A percentile compares a stretch with the other conserved stretches of the same genome.
These are phyloP conservation scores for Scheffersomyces stipitis DNA, from an alignment of 805 yeast species.

Conservation along the genomic window DNA sequence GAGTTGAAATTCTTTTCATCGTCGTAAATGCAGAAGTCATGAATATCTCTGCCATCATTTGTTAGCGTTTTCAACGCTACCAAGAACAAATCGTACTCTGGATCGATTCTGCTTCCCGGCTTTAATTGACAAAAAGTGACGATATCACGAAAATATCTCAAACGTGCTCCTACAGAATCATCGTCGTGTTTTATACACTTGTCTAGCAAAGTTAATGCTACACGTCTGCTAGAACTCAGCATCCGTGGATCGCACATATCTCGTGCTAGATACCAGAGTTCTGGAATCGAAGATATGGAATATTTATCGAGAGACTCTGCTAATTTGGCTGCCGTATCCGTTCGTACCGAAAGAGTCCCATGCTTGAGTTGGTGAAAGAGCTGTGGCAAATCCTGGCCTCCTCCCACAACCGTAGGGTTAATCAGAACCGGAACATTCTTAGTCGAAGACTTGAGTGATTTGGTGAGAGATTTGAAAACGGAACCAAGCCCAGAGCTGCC, in stretches of 20 bases:
- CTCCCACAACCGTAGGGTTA: slow-evolving; percentile 46
- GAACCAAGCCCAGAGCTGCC: slow-evolving; percentile 37
- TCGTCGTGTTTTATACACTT: slow-evolving; percentile 59
- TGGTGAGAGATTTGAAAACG: slow-evolving; percentile 40
- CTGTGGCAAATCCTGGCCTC: slow-evolving; percentile 40
- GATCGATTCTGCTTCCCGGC: slow-evolving; percentile 33
- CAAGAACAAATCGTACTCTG: slow-evolving; percentile 53
- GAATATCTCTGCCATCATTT: slow-evolving; percentile 51
- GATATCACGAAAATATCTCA: slow-evolving; percentile 63
- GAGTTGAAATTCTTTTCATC: slow-evolving; percentile 22
- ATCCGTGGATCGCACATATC: slow-evolving; percentile 48
- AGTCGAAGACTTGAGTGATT: slow-evolving; percentile 30
- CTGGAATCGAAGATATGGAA: slow-evolving; percentile 61
- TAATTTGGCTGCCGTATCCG: slow-evolving; percentile 52
- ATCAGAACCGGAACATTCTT: slow-evolving; percentile 32
- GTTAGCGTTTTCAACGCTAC: slow-evolving; percentile 48
- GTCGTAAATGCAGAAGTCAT: slow-evolving; percentile 50
- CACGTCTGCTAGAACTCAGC: slow-evolving; percentile 31
- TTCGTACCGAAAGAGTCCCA: slow-evolving; percentile 38
- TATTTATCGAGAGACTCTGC: slow-evolving; percentile 50
- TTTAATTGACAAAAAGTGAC: slow-evolving; percentile 40
- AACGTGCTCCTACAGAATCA: slow-evolving; percentile 45
- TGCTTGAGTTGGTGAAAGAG: slow-evolving; percentile 38
- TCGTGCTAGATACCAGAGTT: slow-evolving; percentile 71
- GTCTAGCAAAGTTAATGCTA: slow-evolving; percentile 52